Evolutionary conservation across 2,329 filamentous ascomycete genomes (phyloP), one percentile per base, ranked within the genome.

Genomic region (Verticillium zaregamsianum): DNA sequence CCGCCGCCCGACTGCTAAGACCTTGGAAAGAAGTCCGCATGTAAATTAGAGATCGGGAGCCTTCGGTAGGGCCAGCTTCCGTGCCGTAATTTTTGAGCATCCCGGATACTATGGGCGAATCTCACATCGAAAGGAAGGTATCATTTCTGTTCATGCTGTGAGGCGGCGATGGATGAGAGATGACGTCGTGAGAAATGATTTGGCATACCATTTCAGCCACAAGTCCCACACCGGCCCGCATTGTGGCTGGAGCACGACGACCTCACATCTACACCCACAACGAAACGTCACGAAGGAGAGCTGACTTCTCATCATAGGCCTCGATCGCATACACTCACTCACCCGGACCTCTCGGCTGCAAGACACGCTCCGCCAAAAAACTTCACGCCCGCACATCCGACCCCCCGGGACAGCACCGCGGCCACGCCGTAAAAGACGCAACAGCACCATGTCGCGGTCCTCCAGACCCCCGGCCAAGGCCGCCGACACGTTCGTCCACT

Each of bases 401-500:
- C 3, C 28, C 5, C 28, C 28, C 1, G 28, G 28, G 28, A 28
- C 28, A 5, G 28, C 28, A 28, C 11, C 14, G 2, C 9, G 35
- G 12, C 5, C 2, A 45, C 39, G 28, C 28, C 28, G 5, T 8
- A 7, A 45, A 8, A 45, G 39, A 45, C 39, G 7, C 39, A 45
- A 12, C 35, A 37, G 6, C 40, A 3, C 40, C 40, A 49, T 49
- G 40, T 20, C 40, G 40, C 40, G 17, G 12, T 7, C 40, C 20
- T 49, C 40, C n/a, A 62, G 58, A 28, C 8, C 31, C 11, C 6
- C 55, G 12, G 17, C 63, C 14, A 64, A 64, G 59, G 32, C 58
- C 66, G n/a, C 40, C 40, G 9, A 20, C 23, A 71, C 64, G 40
- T 73, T 76, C 58, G 66, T 67, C 14, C 72, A 77, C 66, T 84